These are phyloP conservation scores for Trametes coccinea DNA, from an alignment of 768 basidiomycete species.

Conservation along the genomic window DNA sequence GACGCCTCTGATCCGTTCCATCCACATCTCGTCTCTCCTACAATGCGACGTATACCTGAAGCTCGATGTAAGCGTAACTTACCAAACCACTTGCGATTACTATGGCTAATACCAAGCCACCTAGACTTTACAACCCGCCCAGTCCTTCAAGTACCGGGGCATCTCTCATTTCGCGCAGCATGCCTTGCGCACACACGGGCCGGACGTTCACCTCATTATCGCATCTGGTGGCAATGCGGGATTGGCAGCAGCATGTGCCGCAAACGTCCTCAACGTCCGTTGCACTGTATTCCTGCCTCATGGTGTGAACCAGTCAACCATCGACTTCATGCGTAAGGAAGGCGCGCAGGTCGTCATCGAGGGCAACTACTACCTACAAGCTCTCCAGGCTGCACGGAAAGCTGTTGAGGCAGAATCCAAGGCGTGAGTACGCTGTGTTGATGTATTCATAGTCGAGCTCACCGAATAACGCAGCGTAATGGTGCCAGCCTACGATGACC, in stretches of 20 bases:
- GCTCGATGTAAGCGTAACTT: conserved; percentile 53
- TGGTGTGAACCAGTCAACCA: conserved; percentile 48
- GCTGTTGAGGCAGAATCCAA: conserved; percentile 45
- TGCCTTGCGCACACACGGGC: conserved; percentile 51
- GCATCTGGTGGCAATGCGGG: conserved; percentile 86
- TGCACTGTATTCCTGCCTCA: conserved; percentile 72
- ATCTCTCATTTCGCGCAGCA: conserved; percentile 61
- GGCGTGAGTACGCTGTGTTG: conserved; percentile 46
- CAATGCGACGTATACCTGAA: conserved; percentile 65
- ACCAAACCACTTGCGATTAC: background rate
- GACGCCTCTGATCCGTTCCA: conserved; percentile 67
- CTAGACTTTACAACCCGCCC: conserved; percentile 70
- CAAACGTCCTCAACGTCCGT: conserved; percentile 50
- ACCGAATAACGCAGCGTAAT: conserved; percentile 47
- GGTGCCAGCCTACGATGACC: conserved; percentile 72
- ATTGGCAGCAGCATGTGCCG: conserved; percentile 66
- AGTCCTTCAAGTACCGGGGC: conserved; percentile 79
- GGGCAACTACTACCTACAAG: conserved; percentile 60
- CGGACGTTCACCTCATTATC: conserved; percentile 58
- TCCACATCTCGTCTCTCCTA: conserved; percentile 52
- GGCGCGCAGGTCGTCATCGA: conserved; percentile 58
- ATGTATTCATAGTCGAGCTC: background rate
- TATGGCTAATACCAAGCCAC: background rate
- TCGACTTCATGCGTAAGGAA: conserved; percentile 51
- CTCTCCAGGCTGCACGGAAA: conserved; percentile 50